Conservation (phyloP, 1,284 basidiomycete species). For the Naganishia sp. region DNA sequence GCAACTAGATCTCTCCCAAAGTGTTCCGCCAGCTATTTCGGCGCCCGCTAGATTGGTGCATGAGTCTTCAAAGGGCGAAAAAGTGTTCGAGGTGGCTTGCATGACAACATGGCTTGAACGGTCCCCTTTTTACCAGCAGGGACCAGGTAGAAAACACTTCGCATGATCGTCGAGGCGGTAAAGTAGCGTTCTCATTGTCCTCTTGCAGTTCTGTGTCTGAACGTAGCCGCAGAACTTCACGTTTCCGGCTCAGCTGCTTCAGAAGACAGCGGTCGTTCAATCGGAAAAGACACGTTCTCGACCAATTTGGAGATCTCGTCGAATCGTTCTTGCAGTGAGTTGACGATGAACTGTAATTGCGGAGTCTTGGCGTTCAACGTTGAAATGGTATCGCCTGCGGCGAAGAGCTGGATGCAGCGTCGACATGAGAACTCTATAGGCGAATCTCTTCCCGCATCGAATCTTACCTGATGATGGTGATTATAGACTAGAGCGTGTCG, state of each 20-base stretch:
- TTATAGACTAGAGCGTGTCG: slow-evolving; percentile 53
- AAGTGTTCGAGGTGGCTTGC: too few species aligned
- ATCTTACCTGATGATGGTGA: slow-evolving; percentile 52
- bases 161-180: too few species aligned
- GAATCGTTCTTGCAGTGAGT: slow-evolving; percentile 50
- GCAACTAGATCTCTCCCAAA: too few species aligned
- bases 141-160: too few species aligned
- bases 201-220: background rate
- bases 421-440: too few species aligned
- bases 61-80: background rate
- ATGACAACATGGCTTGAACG: too few species aligned
- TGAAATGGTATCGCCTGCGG: slow-evolving; percentile 52
- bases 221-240: too few species aligned
- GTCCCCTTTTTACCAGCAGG: too few species aligned
- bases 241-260: background rate
- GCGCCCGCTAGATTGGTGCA: too few species aligned
- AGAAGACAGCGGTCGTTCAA: background rate
- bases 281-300: slow-evolving; percentile 44
- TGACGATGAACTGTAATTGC: slow-evolving; percentile 51
- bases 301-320: slow-evolving; percentile 50
- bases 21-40: too few species aligned
- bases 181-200: too few species aligned
- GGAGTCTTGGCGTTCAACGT: slow-evolving; percentile 51
- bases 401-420: slow-evolving; percentile 43
- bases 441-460: background rate